Conservation (phyloP, 2,329 filamentous ascomycete species). For the Chrysoporthe austroafricana region DNA sequence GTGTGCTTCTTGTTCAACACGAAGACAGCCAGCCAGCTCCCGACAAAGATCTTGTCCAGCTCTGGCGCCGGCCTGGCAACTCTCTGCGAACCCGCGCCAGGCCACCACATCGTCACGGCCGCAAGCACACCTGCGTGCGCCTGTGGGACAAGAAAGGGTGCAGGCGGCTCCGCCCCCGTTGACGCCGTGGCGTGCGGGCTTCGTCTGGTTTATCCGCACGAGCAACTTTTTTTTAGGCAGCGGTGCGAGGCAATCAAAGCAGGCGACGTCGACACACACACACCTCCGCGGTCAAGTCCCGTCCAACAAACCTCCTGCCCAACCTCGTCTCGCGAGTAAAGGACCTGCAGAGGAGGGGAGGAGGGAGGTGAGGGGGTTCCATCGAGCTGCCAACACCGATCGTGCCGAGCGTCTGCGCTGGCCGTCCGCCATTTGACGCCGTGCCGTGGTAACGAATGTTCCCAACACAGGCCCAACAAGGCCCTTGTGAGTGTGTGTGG, state of each 20-base stretch:
- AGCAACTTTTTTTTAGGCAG: not conserved
- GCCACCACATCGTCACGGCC: too few relatives aligned
- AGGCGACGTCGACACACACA: conserved; percentile 3
- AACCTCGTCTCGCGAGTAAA: too few relatives aligned
- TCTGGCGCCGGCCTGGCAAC: too few relatives aligned
- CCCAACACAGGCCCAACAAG: not conserved
- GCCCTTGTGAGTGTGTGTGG: not conserved
- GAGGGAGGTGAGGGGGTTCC: too few relatives aligned
- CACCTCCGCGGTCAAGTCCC: not conserved
- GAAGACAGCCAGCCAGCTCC: too few relatives aligned
- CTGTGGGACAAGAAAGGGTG: not conserved
- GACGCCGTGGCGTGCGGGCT: not conserved
- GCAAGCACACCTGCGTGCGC: not conserved
- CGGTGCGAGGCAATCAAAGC: conserved; percentile 11
- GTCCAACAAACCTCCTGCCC: not conserved
- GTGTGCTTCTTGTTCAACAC: too few relatives aligned
- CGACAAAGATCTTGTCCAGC: not conserved
- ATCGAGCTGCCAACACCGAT: not conserved
- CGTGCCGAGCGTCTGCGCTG: conserved; percentile 15
- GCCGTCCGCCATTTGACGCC: conserved; percentile 7
- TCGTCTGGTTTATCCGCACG: not conserved
- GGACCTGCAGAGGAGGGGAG: too few relatives aligned
- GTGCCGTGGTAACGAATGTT: not conserved
- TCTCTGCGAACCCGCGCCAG: too few relatives aligned
- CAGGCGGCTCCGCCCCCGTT: not conserved